phyloP scores from a whole-genome alignment of 108 stramenopile genomes.

The Cylindrotheca closterium region DNA sequence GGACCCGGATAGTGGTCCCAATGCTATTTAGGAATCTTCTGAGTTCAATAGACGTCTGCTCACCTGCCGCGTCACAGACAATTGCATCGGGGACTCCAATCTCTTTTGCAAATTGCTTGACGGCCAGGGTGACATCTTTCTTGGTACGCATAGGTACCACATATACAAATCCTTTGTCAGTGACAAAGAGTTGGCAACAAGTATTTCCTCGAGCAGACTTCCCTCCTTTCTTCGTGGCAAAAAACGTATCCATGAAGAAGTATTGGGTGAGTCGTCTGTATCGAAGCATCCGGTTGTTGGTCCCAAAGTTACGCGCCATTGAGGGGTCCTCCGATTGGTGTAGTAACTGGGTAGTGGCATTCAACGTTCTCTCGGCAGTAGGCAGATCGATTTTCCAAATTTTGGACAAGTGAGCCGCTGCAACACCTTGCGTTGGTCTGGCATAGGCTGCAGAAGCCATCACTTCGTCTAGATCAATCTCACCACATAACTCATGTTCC shows the following conservation, averaged over 20 bases:
- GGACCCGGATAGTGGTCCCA: slow-evolving; percentile 23
- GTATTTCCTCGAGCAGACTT: slow-evolving; percentile 22
- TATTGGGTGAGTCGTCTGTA: slow-evolving; percentile 21
- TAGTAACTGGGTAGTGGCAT: slow-evolving; percentile 18
- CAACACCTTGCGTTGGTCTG: slow-evolving; percentile 16
- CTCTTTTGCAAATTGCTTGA: slow-evolving; percentile 36
- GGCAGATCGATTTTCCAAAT: slow-evolving; percentile 25
- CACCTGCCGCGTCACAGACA: slow-evolving; percentile 16
- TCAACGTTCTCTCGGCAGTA: slow-evolving; percentile 21
- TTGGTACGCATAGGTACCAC: slow-evolving; percentile 21
- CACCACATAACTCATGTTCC: too few relatives aligned
- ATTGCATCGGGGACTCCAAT: slow-evolving; percentile 36
- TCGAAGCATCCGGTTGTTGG: too few relatives aligned
- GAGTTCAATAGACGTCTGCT: slow-evolving; percentile 19
- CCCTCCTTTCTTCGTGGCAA: slow-evolving; percentile 12
- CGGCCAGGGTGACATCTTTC: slow-evolving; percentile 15
- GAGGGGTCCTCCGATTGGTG: neutral
- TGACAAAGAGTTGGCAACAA: slow-evolving; percentile 24
- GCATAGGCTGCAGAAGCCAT: slow-evolving; percentile 14
- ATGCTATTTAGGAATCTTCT: slow-evolving; percentile 14
- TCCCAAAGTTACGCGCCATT: slow-evolving; percentile 26
- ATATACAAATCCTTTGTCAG: slow-evolving; percentile 29
- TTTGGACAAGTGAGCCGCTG: slow-evolving; percentile 29
- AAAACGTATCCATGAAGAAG: slow-evolving; percentile 38
- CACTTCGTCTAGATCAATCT: slow-evolving; percentile 16